These are phyloP conservation scores for Backusella tuberculispora DNA, from an alignment of 192 early-diverging fungal genomes.

Conservation along the genomic window DNA sequence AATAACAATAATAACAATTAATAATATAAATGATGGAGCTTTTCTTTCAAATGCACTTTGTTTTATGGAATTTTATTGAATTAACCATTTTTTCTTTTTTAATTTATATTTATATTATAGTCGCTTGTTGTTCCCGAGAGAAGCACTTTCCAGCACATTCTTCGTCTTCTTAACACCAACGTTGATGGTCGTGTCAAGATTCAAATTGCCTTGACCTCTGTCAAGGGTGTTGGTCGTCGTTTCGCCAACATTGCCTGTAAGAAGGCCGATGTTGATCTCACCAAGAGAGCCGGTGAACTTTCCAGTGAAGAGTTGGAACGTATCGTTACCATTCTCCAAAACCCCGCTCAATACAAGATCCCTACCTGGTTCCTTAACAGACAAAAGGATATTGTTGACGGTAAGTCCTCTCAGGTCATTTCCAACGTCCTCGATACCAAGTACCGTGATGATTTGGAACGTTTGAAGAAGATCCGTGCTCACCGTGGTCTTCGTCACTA, in stretches of 20 bases:
- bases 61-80: background rate
- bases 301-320: slow-evolving; percentile 98
- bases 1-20: too few species aligned
- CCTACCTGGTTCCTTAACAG: slow-evolving; percentile 99
- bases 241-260: slow-evolving; percentile 99
- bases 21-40: too few species aligned
- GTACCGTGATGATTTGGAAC: slow-evolving; percentile 98
- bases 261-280: slow-evolving; percentile 98
- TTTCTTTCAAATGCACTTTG: background rate
- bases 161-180: slow-evolving; percentile 99
- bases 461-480: slow-evolving; percentile 98
- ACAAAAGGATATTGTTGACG: slow-evolving; percentile 97
- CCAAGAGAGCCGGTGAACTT: slow-evolving; percentile 98
- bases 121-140: too few species aligned
- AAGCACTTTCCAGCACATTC: slow-evolving; percentile 87
- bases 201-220: slow-evolving; percentile 94
- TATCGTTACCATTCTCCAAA: slow-evolving; percentile 97
- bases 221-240: slow-evolving; percentile 98
- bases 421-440: slow-evolving; percentile 95
- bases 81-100: background rate
- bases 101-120: background rate
- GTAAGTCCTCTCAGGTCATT: slow-evolving; percentile 94
- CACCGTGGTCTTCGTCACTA: slow-evolving; percentile 99
- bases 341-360: slow-evolving; percentile 99
- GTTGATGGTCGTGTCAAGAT: slow-evolving; percentile 94